Percentiles rank a stretch among this genome's conserved stretches.
phyloP scores from a whole-genome alignment of 108 stramenopile genomes.

The Parmales sp. region DNA sequence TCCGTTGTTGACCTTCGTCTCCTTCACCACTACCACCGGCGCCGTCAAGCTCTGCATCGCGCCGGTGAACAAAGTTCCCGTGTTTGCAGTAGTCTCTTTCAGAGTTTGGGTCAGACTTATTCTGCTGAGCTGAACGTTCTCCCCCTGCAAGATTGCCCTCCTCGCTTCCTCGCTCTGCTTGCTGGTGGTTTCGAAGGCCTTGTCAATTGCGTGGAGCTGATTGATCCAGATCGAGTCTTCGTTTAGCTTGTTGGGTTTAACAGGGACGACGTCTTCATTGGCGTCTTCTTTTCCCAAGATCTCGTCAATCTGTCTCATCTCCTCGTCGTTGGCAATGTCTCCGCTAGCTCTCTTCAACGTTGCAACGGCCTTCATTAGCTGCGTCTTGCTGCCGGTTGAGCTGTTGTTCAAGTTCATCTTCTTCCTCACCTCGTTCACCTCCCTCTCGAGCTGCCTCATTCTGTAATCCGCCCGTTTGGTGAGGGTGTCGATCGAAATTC shows the following conservation, averaged over 20 bases:
- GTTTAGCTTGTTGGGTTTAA: neutral
- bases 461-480: slow-evolving; percentile 75
- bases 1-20: neutral
- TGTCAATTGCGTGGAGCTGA: neutral
- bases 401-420: slow-evolving; percentile 68
- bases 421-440: slow-evolving; percentile 71
- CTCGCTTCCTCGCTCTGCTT: neutral
- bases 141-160: neutral
- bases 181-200: neutral
- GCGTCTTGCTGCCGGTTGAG: slow-evolving; percentile 72
- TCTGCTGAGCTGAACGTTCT: neutral
- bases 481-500: slow-evolving; percentile 71
- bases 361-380: slow-evolving; percentile 58
- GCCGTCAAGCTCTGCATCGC: neutral
- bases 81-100: neutral
- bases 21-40: neutral
- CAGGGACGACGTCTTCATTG: neutral
- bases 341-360: neutral
- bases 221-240: neutral
- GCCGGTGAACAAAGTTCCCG: neutral
- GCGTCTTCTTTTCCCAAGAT: neutral
- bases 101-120: neutral
- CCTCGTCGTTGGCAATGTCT: neutral
- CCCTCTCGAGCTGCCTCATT: slow-evolving; percentile 79
- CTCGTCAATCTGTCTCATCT: neutral